Percentiles rank a stretch among this genome's conserved stretches.
Evolutionary conservation across 1,284 basidiomycete genomes (phyloP).

Genomic region (Leucoagaricus sp.): DNA sequence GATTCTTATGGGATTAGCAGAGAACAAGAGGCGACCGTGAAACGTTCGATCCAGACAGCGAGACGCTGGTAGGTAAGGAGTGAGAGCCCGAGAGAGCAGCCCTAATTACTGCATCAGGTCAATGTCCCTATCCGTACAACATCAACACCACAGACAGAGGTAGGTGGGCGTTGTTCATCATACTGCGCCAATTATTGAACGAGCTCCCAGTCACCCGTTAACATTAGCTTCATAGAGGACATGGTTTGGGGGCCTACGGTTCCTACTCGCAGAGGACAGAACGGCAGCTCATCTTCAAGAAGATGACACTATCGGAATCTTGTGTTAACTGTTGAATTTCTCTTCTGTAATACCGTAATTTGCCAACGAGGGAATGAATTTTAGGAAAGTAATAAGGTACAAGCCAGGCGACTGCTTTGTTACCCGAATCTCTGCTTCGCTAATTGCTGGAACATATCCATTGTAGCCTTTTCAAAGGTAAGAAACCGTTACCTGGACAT

Average conservation of each 20-base stretch:
- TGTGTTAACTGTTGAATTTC: too few species aligned
- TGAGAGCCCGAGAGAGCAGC: background rate
- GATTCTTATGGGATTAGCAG: background rate
- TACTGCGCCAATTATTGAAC: background rate
- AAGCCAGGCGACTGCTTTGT: constrained; percentile 7
- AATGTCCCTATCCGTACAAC: constrained; percentile 6
- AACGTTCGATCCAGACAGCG: constrained; percentile 1
- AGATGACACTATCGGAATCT: background rate
- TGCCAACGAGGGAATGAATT: background rate
- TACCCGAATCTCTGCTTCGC: constrained; percentile 75
- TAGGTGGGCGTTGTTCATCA: background rate
- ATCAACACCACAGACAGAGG: background rate
- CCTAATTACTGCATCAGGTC: background rate
- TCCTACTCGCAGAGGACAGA: background rate
- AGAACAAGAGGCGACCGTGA: background rate
- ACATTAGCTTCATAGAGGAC: constrained; percentile 13
- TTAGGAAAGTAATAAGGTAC: background rate
- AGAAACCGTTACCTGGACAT: background rate
- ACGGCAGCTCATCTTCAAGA: background rate
- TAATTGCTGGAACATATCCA: constrained; percentile 83
- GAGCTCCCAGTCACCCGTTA: background rate
- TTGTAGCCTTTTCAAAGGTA: constrained; percentile 50
- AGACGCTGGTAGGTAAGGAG: constrained; percentile 8
- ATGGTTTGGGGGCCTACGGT: constrained; percentile 11
- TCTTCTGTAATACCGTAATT: background rate